These are phyloP conservation scores for Lepiota venenata DNA, from an alignment of 768 basidiomycete genomes.

Conservation along the genomic window DNA sequence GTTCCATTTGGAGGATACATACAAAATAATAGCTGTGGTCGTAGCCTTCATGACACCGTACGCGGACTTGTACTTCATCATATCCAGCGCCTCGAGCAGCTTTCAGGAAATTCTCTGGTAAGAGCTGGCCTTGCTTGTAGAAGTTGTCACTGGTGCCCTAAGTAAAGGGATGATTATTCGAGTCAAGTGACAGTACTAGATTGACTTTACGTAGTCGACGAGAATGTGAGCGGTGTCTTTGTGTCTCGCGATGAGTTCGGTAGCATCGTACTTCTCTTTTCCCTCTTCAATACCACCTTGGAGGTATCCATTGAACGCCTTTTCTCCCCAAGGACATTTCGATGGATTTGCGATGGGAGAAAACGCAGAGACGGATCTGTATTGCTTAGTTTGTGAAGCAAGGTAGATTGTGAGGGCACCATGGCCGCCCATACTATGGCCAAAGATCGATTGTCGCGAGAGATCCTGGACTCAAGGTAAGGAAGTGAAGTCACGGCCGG, in stretches of 20 bases:
- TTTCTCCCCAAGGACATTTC: slow-evolving; percentile 86
- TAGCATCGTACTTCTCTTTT: slow-evolving; percentile 73
- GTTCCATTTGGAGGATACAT: slow-evolving; percentile 16
- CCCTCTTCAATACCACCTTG: slow-evolving; percentile 76
- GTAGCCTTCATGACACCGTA: slow-evolving; percentile 79
- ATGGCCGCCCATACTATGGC: slow-evolving; percentile 98
- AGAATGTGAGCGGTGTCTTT: slow-evolving; percentile 73
- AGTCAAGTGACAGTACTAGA: not conserved
- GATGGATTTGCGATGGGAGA: slow-evolving; percentile 84
- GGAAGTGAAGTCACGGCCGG: not conserved
- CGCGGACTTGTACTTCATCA: slow-evolving; percentile 70
- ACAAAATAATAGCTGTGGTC: slow-evolving; percentile 91
- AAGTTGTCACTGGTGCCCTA: slow-evolving; percentile 84
- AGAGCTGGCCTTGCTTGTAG: slow-evolving; percentile 80
- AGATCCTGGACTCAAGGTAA: slow-evolving; percentile 56
- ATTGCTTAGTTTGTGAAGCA: slow-evolving; percentile 63
- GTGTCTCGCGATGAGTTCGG: slow-evolving; percentile 65
- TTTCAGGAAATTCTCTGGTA: slow-evolving; percentile 84
- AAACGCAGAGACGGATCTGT: slow-evolving; percentile 88
- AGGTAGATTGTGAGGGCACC: slow-evolving; percentile 93
- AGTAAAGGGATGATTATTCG: not conserved
- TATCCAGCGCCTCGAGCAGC: slow-evolving; percentile 74
- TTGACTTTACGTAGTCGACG: slow-evolving; percentile 72
- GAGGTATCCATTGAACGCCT: slow-evolving; percentile 88
- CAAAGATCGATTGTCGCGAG: slow-evolving; percentile 82